Base-by-base conservation (phyloP, 2,329 filamentous ascomycete genomes). In the Rachicladosporium sp. region DNA sequence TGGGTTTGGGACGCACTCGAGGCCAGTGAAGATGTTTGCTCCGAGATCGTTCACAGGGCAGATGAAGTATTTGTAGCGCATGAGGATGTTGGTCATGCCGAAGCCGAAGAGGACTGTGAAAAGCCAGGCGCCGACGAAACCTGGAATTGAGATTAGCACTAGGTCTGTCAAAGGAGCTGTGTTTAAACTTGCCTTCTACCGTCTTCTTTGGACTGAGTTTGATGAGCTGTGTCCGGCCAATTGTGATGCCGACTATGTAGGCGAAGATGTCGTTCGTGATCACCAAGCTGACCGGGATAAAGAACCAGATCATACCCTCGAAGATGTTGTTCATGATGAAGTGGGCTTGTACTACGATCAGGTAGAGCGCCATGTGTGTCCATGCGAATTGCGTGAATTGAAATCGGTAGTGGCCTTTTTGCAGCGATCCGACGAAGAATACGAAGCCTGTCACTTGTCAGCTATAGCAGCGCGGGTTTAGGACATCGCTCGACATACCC, bases 291-390 rank as follows among this genome's bases (percentile, higher is more conserved):
- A 86, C 88, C 6, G 91, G 91, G 33, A 98, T 67, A 73, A 96
- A 95, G 71, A 98, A 96, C 91, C 91, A 98, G 60, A 98, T 93
- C 83, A 98, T 87, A 67, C 91, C 91, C 67, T 98, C 91, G 53
- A 98, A 93, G 49, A 98, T 82, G 64, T 98, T 98, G 73, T 98
- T 98, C 85, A 98, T 96, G 67, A 96, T 86, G 62, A 98, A 98
- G 62, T 98, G 91, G 10, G 91, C 88, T 64, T 98, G 88, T 4
- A 94, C 88, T 31, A 96, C 89, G 54, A 98, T 95, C 55, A 98
- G 72, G 69, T 93, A 96, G 12, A 98, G 76, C 4, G 93, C 91
- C 88, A 98, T 96, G 62, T 98, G 91, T 10, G 91, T 96, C 91
- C 91, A 98, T 39, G 88, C 91, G 56, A 96, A 98, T 64, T 98